Percentiles rank a stretch among this genome's conserved stretches.
These are phyloP conservation scores for Omphalotus guepiniiformis DNA, from an alignment of 768 basidiomycete genomes.

Conservation along the genomic window DNA sequence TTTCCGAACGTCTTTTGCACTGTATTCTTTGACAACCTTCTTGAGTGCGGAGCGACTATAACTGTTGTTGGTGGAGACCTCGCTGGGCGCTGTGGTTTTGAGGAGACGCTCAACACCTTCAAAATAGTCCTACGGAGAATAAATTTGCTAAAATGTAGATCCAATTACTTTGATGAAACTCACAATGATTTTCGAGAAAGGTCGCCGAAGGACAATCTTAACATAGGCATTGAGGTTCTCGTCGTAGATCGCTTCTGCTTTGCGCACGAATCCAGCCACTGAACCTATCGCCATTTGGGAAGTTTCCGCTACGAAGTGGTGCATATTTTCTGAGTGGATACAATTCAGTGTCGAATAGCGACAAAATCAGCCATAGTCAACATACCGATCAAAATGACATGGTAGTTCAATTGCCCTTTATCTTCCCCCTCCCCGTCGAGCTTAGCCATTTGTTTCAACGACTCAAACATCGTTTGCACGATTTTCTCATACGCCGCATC, in stretches of 20 bases:
- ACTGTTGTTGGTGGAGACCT: constrained; percentile 68
- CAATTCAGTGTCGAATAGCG: neutral
- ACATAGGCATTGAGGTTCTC: constrained; percentile 87
- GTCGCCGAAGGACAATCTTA: constrained; percentile 79
- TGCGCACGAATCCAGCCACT: constrained; percentile 56
- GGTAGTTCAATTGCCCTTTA: constrained; percentile 95
- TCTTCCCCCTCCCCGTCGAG: constrained; percentile 91
- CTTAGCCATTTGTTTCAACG: constrained; percentile 93
- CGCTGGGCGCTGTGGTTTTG: constrained; percentile 71
- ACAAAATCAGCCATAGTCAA: neutral
- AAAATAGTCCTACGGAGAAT: constrained; percentile 75
- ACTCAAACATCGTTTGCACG: constrained; percentile 88
- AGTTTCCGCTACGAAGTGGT: constrained; percentile 84
- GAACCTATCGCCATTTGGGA: constrained; percentile 64
- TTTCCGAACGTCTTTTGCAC: constrained; percentile 86
- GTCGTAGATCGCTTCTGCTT: constrained; percentile 81
- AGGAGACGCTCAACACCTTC: constrained; percentile 88
- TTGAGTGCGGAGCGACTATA: constrained; percentile 79
- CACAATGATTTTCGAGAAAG: constrained; percentile 85
- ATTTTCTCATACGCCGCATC: constrained; percentile 86
- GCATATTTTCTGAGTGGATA: constrained; percentile 81
- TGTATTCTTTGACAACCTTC: constrained; percentile 81
- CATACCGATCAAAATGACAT: constrained; percentile 91
- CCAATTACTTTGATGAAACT: constrained; percentile 21
- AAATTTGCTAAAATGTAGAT: neutral